phyloP scores from a whole-genome alignment of 345 rosid genomes.

The Sapria himalayana region DNA sequence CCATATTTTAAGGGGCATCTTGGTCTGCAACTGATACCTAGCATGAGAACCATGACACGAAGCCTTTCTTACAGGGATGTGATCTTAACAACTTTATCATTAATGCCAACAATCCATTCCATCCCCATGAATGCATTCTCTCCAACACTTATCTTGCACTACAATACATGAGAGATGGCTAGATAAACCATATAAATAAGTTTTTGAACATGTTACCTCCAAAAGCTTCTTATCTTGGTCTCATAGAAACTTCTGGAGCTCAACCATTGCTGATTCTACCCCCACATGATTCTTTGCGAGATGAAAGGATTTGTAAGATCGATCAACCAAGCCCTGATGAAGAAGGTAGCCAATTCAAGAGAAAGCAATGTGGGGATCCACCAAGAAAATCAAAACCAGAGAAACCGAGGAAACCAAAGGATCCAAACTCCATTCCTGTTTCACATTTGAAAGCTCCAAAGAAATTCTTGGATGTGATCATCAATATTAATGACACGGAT shows the following conservation, averaged over 20 bases:
- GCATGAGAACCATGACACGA: slow-evolving; percentile 7
- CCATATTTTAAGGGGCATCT: slow-evolving; percentile 11
- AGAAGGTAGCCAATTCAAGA: slow-evolving; percentile 9
- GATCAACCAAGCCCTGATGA: slow-evolving; percentile 4
- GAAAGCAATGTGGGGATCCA: slow-evolving; percentile 8
- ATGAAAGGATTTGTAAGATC: too few species aligned
- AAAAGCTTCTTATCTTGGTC: slow-evolving; percentile 5
- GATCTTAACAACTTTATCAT: slow-evolving; percentile 9
- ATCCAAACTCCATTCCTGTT: slow-evolving; percentile 7
- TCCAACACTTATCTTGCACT: slow-evolving; percentile 5
- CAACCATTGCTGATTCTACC: slow-evolving; percentile 10
- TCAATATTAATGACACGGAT: slow-evolving; percentile 16
- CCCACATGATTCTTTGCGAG: slow-evolving; percentile 5
- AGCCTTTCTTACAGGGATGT: slow-evolving; percentile 7
- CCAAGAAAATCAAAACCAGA: slow-evolving; percentile 11
- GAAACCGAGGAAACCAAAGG: slow-evolving; percentile 12
- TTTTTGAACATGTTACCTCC: slow-evolving; percentile 6
- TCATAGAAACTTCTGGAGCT: slow-evolving; percentile 9
- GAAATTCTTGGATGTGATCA: slow-evolving; percentile 11
- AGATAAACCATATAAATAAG: slow-evolving; percentile 13
- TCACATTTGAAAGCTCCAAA: slow-evolving; percentile 7
- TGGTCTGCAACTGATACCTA: slow-evolving; percentile 12
- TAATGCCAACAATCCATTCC: slow-evolving; percentile 1
- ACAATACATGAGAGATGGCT: slow-evolving; percentile 11
- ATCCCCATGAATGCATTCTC: slow-evolving; percentile 7